phyloP scores from a whole-genome alignment of 768 basidiomycete genomes.

The Trametes coccinea region DNA sequence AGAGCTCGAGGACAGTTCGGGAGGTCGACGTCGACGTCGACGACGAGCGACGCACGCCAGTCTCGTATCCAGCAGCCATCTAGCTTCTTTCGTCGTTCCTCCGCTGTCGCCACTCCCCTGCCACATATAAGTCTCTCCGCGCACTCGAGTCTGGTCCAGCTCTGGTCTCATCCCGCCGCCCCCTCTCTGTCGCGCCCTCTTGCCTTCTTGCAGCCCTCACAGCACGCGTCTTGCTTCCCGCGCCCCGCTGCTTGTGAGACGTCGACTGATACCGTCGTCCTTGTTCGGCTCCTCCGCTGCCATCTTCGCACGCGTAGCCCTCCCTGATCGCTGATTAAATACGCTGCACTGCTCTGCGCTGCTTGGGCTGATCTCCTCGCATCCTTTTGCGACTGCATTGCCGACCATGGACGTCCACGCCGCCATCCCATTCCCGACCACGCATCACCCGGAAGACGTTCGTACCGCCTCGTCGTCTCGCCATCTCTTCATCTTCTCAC shows the following conservation, averaged over 20 bases:
- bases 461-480: conserved; percentile 12
- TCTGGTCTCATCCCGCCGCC: neutral
- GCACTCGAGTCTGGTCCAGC: neutral
- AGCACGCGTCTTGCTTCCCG: conserved; percentile 7
- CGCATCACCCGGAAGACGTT: conserved; percentile 21
- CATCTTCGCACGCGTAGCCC: conserved; percentile 18
- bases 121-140: neutral
- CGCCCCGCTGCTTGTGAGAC: neutral
- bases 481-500: conserved; percentile 16
- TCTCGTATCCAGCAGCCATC: neutral
- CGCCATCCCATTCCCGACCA: conserved; percentile 23
- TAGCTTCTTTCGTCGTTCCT: conserved; percentile 12
- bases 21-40: neutral
- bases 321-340: neutral
- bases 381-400: conserved; percentile 1
- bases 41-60: neutral
- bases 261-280: conserved; percentile 11
- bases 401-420: conserved; percentile 17
- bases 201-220: conserved; percentile 1
- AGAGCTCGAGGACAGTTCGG: neutral
- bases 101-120: conserved; percentile 5
- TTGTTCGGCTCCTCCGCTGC: conserved; percentile 16
- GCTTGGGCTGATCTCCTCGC: neutral
- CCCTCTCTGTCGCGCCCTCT: neutral
- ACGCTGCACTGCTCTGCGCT: neutral